These are phyloP conservation scores for Draba incana DNA, from an alignment of 345 rosid species.

Conservation along the genomic window DNA sequence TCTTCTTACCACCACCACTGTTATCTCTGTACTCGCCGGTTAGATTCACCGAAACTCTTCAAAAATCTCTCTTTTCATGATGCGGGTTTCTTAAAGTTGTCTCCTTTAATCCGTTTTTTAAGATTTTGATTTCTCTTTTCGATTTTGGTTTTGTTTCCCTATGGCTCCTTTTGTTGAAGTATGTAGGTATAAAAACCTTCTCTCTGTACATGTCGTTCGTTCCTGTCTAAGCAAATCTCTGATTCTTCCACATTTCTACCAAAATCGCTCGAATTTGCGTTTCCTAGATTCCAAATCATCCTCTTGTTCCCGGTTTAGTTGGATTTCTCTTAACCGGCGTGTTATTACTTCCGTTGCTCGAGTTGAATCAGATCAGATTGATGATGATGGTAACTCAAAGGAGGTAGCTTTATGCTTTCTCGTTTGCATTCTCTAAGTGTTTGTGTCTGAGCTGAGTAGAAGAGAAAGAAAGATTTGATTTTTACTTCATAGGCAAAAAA, in stretches of 20 bases:
- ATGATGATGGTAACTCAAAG: conserved; percentile 47
- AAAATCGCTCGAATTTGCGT: not conserved
- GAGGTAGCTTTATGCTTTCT: conserved; percentile 47
- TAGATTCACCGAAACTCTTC: too few relatives aligned
- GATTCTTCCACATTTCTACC: conserved; percentile 28
- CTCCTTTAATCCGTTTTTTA: too few relatives aligned
- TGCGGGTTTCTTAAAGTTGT: too few relatives aligned
- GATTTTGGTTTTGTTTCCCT: not conserved
- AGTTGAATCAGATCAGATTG: conserved; percentile 48
- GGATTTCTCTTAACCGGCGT: conserved; percentile 46
- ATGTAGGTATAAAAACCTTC: conserved; percentile 50
- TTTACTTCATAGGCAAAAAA: not conserved
- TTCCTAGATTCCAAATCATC: conserved; percentile 22
- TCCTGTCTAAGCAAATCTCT: conserved; percentile 44
- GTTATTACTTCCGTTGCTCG: conserved; percentile 54
- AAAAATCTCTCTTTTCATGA: too few relatives aligned
- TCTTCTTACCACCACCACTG: too few relatives aligned
- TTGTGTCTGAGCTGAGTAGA: not conserved
- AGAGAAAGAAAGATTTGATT: not conserved
- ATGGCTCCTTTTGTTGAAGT: conserved; percentile 56
- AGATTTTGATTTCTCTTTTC: too few relatives aligned
- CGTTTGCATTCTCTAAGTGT: not conserved
- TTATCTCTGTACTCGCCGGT: too few relatives aligned
- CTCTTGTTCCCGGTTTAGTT: conserved; percentile 28
- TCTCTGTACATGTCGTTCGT: conserved; percentile 51